phyloP scores from a whole-genome alignment of 192 early-diverging fungal species.

The Backusella tuberculispora region DNA sequence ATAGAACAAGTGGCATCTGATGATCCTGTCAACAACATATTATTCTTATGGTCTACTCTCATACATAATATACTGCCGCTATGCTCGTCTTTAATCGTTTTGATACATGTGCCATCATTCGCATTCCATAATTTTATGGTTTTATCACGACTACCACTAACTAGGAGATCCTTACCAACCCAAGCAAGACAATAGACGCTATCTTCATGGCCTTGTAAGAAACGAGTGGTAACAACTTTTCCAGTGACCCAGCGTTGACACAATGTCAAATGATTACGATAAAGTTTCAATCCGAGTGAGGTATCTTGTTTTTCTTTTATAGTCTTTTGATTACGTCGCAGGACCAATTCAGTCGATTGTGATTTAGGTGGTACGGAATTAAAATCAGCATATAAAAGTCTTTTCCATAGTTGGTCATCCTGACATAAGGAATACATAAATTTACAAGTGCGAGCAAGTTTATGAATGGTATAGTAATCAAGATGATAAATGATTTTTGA shows the following conservation, averaged over 20 bases:
- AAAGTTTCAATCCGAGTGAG: constrained; percentile 52
- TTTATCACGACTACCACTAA: constrained; percentile 79
- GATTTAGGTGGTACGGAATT: constrained; percentile 14
- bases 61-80: constrained; percentile 77
- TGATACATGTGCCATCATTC: constrained; percentile 52
- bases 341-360: not conserved
- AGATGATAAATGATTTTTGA: constrained; percentile 21
- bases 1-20: constrained; percentile 84
- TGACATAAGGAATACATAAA: constrained; percentile 14
- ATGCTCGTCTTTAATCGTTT: constrained; percentile 64
- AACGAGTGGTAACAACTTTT: constrained; percentile 45
- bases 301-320: not conserved
- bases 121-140: constrained; percentile 87
- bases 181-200: constrained; percentile 94
- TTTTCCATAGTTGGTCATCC: constrained; percentile 25
- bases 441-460: constrained; percentile 12
- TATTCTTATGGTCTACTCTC: constrained; percentile 65
- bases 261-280: constrained; percentile 64
- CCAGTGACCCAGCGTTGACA: constrained; percentile 60
- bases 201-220: constrained; percentile 77
- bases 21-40: constrained; percentile 80
- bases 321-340: not conserved
- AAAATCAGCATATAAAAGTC: constrained; percentile 21
- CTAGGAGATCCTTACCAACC: constrained; percentile 63
- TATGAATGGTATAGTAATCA: constrained; percentile 17